Evolutionary conservation across 2,329 filamentous ascomycete genomes (phyloP), one percentile per base, ranked within the genome.

Genomic region (Beauveria sp.): DNA sequence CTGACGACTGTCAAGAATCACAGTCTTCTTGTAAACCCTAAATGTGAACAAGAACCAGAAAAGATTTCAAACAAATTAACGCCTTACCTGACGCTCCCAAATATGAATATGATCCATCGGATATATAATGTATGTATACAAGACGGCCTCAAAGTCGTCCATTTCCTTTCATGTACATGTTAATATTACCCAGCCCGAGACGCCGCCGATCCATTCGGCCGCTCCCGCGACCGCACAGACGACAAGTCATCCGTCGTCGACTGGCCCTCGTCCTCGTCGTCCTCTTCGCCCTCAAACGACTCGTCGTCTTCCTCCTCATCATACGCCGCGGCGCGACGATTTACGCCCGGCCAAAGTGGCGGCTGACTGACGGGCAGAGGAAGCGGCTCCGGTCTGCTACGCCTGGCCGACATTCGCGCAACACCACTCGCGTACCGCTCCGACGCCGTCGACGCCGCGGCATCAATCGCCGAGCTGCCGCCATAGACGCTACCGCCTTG

Each of bases 271-370:
- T 62, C 62, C 22, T 70, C 70, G 48, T 72, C 72, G 50, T 73
- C 71, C 38, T 76, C 74, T 26, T 76, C 68, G 10, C 55, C 69
- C 40, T 68, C 68, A 52, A 67, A 74, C 6, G 69, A 69, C 55
- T 69, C 67, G 38, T 67, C 70, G 9, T 62, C 62, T 24, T 70
- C 70, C 50, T 73, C 72, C 50, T 73, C 71, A 40, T 75, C 73
- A 24, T 75, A 72, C 55, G 73, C 72, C 31, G 61, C 49, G 6
- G 65, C 64, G 59, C 72, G 69, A 7, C 72, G 67, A 57, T 72
- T 68, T 5, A 78, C 74, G 12, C 76, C 76, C 2, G 76, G 75
- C 76, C 76, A 78, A n/a, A 78, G 67, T 2, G 76, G 76, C n/a
- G 76, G 76, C 22, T 73, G 73, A 20, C 66, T 71, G 1, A 69